Percentiles rank a stretch among this genome's conserved stretches.
phyloP scores from a whole-genome alignment of 768 basidiomycete genomes.

The Naganishia vishniacii region DNA sequence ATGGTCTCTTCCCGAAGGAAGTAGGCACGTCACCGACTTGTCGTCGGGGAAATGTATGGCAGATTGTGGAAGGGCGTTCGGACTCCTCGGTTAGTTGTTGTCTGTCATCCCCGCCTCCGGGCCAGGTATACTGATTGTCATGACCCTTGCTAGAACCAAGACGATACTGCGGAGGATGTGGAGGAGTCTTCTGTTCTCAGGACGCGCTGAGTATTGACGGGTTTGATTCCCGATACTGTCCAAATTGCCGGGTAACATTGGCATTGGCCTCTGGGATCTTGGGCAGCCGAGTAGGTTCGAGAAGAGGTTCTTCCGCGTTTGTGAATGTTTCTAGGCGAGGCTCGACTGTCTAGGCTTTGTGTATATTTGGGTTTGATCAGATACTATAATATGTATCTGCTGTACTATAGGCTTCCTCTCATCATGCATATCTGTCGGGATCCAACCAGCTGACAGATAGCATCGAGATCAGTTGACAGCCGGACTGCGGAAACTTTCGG shows the following conservation, averaged over 20 bases:
- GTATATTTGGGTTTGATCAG: too few relatives aligned
- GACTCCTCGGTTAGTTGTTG: slow-evolving; percentile 37
- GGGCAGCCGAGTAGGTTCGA: slow-evolving; percentile 27
- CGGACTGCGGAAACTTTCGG: too few relatives aligned
- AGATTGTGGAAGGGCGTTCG: slow-evolving; percentile 44
- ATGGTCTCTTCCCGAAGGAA: slow-evolving; percentile 48
- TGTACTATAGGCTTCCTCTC: too few relatives aligned
- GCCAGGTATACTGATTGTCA: background rate
- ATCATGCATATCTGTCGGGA: too few relatives aligned
- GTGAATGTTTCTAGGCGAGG: slow-evolving; percentile 20
- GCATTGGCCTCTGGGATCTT: slow-evolving; percentile 32
- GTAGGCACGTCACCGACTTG: slow-evolving; percentile 42
- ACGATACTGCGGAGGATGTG: slow-evolving; percentile 47
- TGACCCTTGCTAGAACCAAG: slow-evolving; percentile 34
- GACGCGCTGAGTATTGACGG: slow-evolving; percentile 25
- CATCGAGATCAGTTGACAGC: too few relatives aligned
- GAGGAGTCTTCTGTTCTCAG: slow-evolving; percentile 43
- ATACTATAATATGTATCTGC: too few relatives aligned
- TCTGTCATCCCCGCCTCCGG: background rate
- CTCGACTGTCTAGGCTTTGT: background rate
- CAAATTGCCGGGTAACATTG: slow-evolving; percentile 39
- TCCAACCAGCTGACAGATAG: too few relatives aligned
- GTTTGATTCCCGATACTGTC: slow-evolving; percentile 39
- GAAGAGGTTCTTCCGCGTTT: slow-evolving; percentile 16
- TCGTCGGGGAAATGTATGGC: slow-evolving; percentile 42